Evolutionary conservation across 257 asterid species (phyloP).

Genomic region (Solanum chaucha): DNA sequence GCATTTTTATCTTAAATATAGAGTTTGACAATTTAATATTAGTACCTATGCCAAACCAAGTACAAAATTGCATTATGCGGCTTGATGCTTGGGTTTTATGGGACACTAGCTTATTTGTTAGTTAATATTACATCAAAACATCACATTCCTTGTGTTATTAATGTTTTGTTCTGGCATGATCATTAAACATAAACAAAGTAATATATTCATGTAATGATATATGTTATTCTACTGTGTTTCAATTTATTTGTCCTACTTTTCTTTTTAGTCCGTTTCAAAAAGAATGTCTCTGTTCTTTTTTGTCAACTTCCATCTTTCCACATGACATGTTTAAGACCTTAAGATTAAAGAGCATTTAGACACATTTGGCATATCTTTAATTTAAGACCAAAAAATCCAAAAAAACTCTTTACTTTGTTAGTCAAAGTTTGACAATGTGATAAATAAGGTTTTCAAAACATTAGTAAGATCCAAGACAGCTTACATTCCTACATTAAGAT

Average conservation of each 20-base stretch:
- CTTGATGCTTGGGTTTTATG: conserved; percentile 11
- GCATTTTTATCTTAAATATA: no score
- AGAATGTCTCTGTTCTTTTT: neutral
- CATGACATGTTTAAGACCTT: neutral
- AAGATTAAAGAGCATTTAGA: no score
- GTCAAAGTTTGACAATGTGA: neutral
- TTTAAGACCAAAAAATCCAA: no score
- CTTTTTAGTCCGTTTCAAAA: no score
- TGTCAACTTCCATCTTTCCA: neutral
- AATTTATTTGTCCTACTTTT: neutral
- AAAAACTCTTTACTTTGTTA: no score
- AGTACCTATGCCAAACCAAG: neutral
- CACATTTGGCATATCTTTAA: no score
- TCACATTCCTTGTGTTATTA: neutral
- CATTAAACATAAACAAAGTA: neutral
- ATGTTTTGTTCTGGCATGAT: neutral
- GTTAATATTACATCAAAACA: neutral
- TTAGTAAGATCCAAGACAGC: neutral
- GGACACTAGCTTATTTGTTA: conserved; percentile 8
- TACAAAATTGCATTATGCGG: conserved; percentile 5
- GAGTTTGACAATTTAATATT: neutral
- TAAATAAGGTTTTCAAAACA: neutral
- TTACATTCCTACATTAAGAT: neutral
- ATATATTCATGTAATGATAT: neutral
- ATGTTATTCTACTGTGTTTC: neutral